Evolutionary conservation across 345 rosid genomes (phyloP), one percentile per base, ranked within the genome.

Genomic region (Diplotaxis tenuifolia): DNA sequence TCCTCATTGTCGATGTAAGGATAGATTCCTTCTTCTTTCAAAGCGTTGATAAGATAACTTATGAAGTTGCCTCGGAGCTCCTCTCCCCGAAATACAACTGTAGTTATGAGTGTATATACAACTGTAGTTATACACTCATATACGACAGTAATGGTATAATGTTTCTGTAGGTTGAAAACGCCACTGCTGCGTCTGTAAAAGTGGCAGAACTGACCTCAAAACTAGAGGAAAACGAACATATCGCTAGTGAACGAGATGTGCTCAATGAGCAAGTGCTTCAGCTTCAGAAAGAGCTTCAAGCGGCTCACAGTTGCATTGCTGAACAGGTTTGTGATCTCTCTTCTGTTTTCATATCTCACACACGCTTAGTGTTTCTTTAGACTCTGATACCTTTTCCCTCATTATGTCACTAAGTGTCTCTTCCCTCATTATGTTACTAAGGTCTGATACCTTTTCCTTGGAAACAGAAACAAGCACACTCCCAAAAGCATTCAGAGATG

Each of bases 251-350:
- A 58, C 68, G 85, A 63, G 87, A 86, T 75, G 56, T 58, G 14
- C 77, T 86, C 34, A 68, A 61, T 20, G 83, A 79, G 71, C 56
- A 88, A 77, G 83, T 86, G 52, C 18, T 78, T 49, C 75, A 86
- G 71, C 86, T 86, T 78, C 84, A 86, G 67, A 84, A 73, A 77
- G 93, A 88, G 69, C 75, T 88, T 56, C 71, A 82, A 65, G 72
- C 78, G 2, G 77, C 87, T 67, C 83, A 84, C 73, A 79, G 78
- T 61, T 63, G 78, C 20, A 62, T 81, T 32, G 49, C 72, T 54
- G 85, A 87, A 78, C 86, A 84, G 96, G 96, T 90, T 67, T 73
- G 25, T 53, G 20, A n/a, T 66, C 20, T 59, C 52, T 77, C 32
- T 58, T 65, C 38, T 42, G 27, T 40, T 34, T 71, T 20, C 68